Base-by-base conservation (phyloP, 768 basidiomycete species). In the Kondoa subrosea region DNA sequence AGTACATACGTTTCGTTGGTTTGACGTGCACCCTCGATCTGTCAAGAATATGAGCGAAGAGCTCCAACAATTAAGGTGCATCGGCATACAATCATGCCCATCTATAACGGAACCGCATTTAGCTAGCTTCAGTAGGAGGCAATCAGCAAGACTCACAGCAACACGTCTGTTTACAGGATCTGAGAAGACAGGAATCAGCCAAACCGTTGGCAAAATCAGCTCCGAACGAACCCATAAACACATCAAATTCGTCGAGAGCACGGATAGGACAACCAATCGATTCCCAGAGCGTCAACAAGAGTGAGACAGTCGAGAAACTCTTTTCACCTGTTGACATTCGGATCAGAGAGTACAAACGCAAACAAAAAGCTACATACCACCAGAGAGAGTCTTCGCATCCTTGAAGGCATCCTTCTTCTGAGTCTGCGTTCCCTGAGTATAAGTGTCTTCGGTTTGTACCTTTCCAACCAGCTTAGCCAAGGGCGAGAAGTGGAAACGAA, bases 191-290 rank as follows among this genome's bases (percentile, higher is more conserved):
- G 12, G 30, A 14, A 14, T 25, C 58, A 59, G 25, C 21, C 30
- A 4, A 14, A 12, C 58, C 4, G 14, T 59, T 59, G 21, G 58
- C 21, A 27, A 25, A 12, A 12, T 14, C 14, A 59, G 8, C 4
- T 15, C 14, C 25, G 14, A 12, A 59, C 25, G 73, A 72, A 69
- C 79, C 79, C 68, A 97, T 91, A 80, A 93, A 96, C 14, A 96
- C 93, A 73, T 97, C 93, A 75, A 95, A 99, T 76, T 99, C 95
- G 74, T 99, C 95, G 85, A 97, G 83, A 74, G 93, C 96, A 68
- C 95, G 81, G 59, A 99, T 80, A 0, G 95, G 95, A 75, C 92
- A 92, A 0, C 88, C 87, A 67, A 92, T 91, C 17, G 89, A 86
- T 73, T 95, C 89, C 95, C 95, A 99, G 58, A 99, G 80, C 2